Evolutionary conservation across 306 rosid genomes (phyloP).

Genomic region (Pueraria montana): DNA sequence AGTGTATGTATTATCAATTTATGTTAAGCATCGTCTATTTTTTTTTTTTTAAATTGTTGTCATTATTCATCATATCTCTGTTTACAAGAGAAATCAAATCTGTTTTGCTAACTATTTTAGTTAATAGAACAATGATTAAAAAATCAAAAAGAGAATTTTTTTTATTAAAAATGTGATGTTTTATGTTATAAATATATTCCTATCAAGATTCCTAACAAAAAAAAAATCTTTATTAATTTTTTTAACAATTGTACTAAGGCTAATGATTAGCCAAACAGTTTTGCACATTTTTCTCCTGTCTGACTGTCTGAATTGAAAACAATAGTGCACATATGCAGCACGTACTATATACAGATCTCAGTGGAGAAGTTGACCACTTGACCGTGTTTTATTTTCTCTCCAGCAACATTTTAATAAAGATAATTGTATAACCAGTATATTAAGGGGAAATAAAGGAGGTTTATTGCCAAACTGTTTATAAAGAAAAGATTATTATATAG

Average conservation of each 20-base stretch:
- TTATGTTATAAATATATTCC: neutral
- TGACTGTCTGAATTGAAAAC: neutral
- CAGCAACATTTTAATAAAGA: neutral
- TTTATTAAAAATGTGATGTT: neutral
- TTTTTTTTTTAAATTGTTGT: neutral
- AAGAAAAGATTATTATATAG: neutral
- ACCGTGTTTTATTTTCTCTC: neutral
- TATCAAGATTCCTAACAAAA: neutral
- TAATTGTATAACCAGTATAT: neutral
- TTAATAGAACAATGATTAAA: neutral
- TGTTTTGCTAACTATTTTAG: neutral
- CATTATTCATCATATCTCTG: neutral
- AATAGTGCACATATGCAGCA: neutral
- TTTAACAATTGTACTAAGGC: neutral
- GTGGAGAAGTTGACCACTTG: too few species aligned
- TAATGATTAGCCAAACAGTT: slow-evolving; percentile 3
- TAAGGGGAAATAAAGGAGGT: neutral
- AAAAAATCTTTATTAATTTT: neutral
- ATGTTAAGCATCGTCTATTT: neutral
- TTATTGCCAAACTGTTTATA: neutral
- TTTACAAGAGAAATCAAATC: neutral
- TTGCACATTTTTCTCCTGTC: neutral
- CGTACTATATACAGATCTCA: neutral
- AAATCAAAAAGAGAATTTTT: neutral
- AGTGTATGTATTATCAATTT: slow-evolving; percentile 11